Evolutionary conservation across 495 filamentous ascomycete genomes (phyloP).

Genomic region (Podospora comata): DNA sequence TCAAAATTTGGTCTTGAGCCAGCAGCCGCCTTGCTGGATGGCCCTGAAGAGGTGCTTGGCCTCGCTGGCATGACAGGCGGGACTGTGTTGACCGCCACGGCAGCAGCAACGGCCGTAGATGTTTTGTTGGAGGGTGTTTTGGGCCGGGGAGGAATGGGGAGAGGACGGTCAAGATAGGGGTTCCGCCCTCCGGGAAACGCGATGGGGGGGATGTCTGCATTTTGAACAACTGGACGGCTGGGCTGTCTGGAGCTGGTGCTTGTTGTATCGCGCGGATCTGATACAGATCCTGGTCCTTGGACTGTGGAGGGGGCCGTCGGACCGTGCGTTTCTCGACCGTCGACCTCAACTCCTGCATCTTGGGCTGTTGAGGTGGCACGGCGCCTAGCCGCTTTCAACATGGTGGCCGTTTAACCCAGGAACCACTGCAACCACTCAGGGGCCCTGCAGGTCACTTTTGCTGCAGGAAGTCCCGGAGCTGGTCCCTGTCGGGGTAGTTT

Average conservation of each 20-base stretch:
- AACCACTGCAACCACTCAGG: slow-evolving; percentile 16
- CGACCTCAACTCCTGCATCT: slow-evolving; percentile 25
- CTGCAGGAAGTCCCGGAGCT: slow-evolving; percentile 8
- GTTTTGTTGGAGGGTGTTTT: slow-evolving; percentile 12
- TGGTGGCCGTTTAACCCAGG: slow-evolving; percentile 24
- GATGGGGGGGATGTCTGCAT: slow-evolving; percentile 33
- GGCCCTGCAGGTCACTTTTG: slow-evolving; percentile 3
- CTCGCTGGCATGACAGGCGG: slow-evolving; percentile 37
- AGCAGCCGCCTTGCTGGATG: slow-evolving; percentile 19
- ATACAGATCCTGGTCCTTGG: slow-evolving; percentile 43
- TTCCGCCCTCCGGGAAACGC: slow-evolving; percentile 32
- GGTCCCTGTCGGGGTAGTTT: slow-evolving; percentile 22
- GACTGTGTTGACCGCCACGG: slow-evolving; percentile 24
- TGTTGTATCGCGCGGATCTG: slow-evolving; percentile 34
- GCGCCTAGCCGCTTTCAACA: slow-evolving; percentile 34
- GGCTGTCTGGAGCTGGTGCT: slow-evolving; percentile 19
- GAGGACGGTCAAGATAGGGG: slow-evolving; percentile 40
- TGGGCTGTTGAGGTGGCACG: slow-evolving; percentile 1
- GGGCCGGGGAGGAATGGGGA: slow-evolving; percentile 35
- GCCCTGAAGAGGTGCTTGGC: slow-evolving; percentile 43
- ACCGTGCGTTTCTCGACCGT: slow-evolving; percentile 34
- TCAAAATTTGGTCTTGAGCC: slow-evolving; percentile 31
- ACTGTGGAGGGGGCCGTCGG: slow-evolving; percentile 35
- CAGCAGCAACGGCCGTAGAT: slow-evolving; percentile 21
- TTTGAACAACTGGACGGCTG: slow-evolving; percentile 29